Percentiles rank a stretch among this genome's conserved stretches.
These are phyloP conservation scores for Fusarium tjaetaba DNA, from an alignment of 2,329 filamentous ascomycete genomes.

Conservation along the genomic window DNA sequence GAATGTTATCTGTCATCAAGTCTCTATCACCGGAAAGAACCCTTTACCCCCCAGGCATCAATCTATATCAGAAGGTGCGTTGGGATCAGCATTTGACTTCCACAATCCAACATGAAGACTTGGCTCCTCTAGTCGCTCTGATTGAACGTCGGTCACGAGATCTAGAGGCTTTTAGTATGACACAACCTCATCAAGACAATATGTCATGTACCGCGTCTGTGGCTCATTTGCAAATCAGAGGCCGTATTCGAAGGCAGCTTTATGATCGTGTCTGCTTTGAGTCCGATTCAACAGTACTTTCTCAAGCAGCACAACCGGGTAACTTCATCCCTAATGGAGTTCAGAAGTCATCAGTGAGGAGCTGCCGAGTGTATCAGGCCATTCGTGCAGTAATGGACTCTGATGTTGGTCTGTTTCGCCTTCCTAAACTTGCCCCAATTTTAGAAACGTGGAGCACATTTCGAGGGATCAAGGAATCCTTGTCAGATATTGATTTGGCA, in stretches of 20 bases:
- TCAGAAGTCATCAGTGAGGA: neutral
- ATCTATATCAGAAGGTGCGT: slow-evolving; percentile 47
- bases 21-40: slow-evolving; percentile 45
- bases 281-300: neutral
- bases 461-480: neutral
- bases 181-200: neutral
- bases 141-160: slow-evolving; percentile 47
- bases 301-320: neutral
- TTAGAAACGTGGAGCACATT: slow-evolving; percentile 2
- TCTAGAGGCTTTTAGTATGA: slow-evolving; percentile 37
- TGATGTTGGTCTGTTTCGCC: accelerated
- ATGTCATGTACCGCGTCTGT: neutral
- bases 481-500: neutral
- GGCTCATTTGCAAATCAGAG: neutral
- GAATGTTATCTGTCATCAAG: slow-evolving; percentile 6
- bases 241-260: slow-evolving; percentile 20
- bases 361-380: slow-evolving; percentile 6
- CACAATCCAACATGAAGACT: slow-evolving; percentile 52
- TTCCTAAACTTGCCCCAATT: neutral
- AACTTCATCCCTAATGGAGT: neutral
- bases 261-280: slow-evolving; percentile 27
- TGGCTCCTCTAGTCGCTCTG: slow-evolving; percentile 41
- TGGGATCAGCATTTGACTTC: slow-evolving; percentile 49
- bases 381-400: neutral
- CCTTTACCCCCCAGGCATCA: slow-evolving; percentile 51